Evolutionary conservation across 495 filamentous ascomycete genomes (phyloP), one percentile per base, ranked within the genome.

Genomic region (Xylaria longipes): DNA sequence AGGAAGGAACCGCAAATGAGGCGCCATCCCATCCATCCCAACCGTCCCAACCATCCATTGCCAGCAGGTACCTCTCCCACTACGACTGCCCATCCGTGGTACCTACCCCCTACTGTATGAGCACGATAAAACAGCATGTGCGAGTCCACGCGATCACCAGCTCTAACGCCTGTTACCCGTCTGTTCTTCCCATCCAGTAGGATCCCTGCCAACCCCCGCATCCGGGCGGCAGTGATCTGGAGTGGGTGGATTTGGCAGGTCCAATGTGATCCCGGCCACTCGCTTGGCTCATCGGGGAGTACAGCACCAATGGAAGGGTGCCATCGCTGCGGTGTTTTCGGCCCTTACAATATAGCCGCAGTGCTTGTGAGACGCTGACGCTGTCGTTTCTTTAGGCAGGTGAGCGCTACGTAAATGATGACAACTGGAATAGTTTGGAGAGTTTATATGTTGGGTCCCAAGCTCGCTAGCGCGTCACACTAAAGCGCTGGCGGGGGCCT

Each of bases 161-260:
- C 60, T 63, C 22, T 29, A 17, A 63, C 35, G 9, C 35, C 17
- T 41, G 60, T 22, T 12, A 63, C 35, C 35, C 35, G 52, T 31
- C 52, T 56, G 52, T 56, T 31, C 52, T 17, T 56, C 52, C 52
- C 52, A 17, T 27, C 52, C 52, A 41, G 60, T 25, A 15, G n/a
- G 5, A 43, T 63, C 35, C 57, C 60, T 41, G 60, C 60, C 22
- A 20, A 43, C 60, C 60, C 57, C 54, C 54, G 31, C 57, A 60
- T 60, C 31, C 57, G 31, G 57, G 57, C 57, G 57, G 57, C 57
- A 65, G 39, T 50, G 50, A 20, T 62, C 58, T 62, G 61, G 62
- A 60, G n/a, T 46, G 33, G 22, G 69, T 66, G 69, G 62, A 66
- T 71, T 71, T 60, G 61, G 69, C 69, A 66, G 69, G 69, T 66